These are phyloP conservation scores for Letharia lupina DNA, from an alignment of 495 filamentous ascomycete genomes.

Conservation along the genomic window DNA sequence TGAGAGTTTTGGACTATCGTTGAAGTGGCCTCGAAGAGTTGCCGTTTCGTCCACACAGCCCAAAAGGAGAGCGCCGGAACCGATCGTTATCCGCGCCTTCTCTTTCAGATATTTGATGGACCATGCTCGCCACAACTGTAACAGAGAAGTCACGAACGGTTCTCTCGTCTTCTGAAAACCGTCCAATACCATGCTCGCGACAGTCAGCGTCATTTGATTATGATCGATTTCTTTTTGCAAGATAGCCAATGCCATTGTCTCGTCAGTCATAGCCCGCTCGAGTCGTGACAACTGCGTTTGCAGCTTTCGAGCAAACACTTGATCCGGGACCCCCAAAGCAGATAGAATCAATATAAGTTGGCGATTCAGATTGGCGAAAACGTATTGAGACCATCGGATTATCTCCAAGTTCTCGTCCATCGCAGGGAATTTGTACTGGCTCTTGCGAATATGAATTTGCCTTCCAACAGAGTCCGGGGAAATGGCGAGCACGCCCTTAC, in stretches of 20 bases:
- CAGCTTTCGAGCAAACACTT: constrained; percentile 60
- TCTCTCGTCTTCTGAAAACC: constrained; percentile 72
- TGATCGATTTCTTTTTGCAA: constrained; percentile 74
- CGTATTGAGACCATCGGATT: constrained; percentile 66
- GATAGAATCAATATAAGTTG: constrained; percentile 83
- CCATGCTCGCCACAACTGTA: constrained; percentile 74
- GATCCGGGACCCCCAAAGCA: constrained; percentile 60
- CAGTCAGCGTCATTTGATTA: constrained; percentile 65
- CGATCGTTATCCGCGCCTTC: constrained; percentile 77
- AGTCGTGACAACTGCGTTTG: constrained; percentile 54
- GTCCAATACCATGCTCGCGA: constrained; percentile 65
- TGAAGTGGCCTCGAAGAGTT: constrained; percentile 61
- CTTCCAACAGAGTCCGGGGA: constrained; percentile 50
- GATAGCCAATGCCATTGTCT: constrained; percentile 50
- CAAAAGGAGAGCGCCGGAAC: constrained; percentile 78
- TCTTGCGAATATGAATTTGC: constrained; percentile 68
- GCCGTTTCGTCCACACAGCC: constrained; percentile 81
- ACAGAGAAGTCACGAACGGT: constrained; percentile 70
- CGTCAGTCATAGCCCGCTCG: constrained; percentile 57
- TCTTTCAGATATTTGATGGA: constrained; percentile 81
- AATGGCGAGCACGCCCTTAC: constrained; percentile 77
- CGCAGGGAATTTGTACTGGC: constrained; percentile 81
- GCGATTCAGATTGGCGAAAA: constrained; percentile 70
- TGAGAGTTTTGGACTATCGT: constrained; percentile 18
- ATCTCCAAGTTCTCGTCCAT: constrained; percentile 69